A percentile compares a stretch with the other conserved stretches of the same genome.
These are phyloP conservation scores for Solanum bulbocastanum DNA, from an alignment of 257 asterid genomes.

Conservation along the genomic window DNA sequence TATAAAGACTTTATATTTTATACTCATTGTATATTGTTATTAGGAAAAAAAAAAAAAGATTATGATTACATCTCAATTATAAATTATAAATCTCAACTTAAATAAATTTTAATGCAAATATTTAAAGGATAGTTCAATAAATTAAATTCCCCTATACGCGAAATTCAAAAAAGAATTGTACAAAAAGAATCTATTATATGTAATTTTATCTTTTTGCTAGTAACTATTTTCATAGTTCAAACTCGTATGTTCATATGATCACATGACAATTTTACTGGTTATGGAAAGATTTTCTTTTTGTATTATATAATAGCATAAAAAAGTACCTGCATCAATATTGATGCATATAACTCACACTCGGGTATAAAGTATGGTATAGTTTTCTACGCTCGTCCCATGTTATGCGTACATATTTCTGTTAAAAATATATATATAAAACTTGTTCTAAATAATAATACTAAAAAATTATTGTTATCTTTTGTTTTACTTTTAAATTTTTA, in stretches of 20 bases:
- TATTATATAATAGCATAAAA: too few relatives aligned
- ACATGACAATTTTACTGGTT: too few relatives aligned
- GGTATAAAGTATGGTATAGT: background rate
- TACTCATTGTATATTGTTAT: background rate
- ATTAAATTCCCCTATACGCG: rapidly evolving
- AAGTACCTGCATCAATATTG: background rate
- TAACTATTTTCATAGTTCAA: background rate
- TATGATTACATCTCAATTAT: background rate
- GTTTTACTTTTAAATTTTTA: background rate
- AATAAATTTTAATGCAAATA: background rate
- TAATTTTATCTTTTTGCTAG: background rate
- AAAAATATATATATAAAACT: too few relatives aligned
- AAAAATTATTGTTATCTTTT: background rate
- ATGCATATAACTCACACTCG: background rate
- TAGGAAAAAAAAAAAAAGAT: background rate
- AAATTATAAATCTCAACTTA: too few relatives aligned
- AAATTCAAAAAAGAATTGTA: rapidly evolving
- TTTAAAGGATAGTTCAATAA: background rate
- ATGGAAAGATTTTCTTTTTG: too few relatives aligned
- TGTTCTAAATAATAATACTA: too few relatives aligned
- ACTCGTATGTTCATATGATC: too few relatives aligned
- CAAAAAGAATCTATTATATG: rapidly evolving
- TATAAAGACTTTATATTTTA: background rate
- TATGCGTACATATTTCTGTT: background rate
- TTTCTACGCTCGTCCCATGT: background rate